Conservation (phyloP, 2,329 filamentous ascomycete species). For the Colletotrichum acutatum region DNA sequence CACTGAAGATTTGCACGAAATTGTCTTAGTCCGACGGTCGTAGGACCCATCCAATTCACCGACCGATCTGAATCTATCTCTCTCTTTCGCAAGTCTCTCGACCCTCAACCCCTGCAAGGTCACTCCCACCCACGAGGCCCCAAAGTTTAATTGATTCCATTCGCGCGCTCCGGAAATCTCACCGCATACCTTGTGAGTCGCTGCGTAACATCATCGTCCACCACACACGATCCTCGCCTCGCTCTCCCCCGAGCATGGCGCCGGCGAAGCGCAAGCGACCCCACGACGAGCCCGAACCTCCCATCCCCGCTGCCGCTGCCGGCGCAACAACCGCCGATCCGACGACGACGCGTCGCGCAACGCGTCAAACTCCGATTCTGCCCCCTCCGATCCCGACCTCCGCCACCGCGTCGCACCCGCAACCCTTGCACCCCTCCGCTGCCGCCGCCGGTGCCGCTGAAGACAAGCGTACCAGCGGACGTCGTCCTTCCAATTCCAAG, state of each 20-base stretch:
- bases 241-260: conserved; percentile 36
- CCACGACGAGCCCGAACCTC: conserved; percentile 39
- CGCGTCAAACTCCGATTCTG: conserved; percentile 52
- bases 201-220: neutral
- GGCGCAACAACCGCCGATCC: conserved; percentile 37
- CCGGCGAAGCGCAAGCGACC: conserved; percentile 51
- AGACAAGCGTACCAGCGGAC: conserved; percentile 39
- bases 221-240: neutral
- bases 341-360: conserved; percentile 51
- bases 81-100: neutral
- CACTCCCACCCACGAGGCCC: conserved; percentile 16
- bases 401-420: conserved; percentile 32
- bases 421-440: conserved; percentile 34
- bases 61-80: neutral
- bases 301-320: conserved; percentile 31
- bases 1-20: neutral
- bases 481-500: conserved; percentile 26
- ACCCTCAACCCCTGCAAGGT: conserved; percentile 26
- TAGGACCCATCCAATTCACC: neutral
- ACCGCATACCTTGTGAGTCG: neutral
- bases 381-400: conserved; percentile 45
- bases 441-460: conserved; percentile 31
- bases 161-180: neutral
- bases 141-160: conserved; percentile 30
- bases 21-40: neutral